These are phyloP conservation scores for Thelonectria discophora DNA, from an alignment of 2,329 filamentous ascomycete genomes.

Conservation along the genomic window DNA sequence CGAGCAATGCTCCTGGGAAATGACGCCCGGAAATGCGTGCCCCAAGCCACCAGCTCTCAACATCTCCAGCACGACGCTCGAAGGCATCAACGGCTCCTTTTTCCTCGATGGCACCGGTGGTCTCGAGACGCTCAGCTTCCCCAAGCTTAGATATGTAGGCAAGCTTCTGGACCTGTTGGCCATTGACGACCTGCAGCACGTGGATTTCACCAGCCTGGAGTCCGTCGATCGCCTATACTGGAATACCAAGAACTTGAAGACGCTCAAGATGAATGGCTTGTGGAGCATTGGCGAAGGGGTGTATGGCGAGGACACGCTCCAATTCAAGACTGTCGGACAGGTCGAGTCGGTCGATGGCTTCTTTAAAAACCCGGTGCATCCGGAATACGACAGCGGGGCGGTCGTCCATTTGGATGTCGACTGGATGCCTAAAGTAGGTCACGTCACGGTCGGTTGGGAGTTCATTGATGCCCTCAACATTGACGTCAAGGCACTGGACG, in stretches of 20 bases:
- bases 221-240: neutral
- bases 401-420: neutral
- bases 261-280: constrained; percentile 5
- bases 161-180: neutral
- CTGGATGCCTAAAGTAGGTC: neutral
- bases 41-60: neutral
- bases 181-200: neutral
- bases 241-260: neutral
- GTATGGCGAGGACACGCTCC: neutral
- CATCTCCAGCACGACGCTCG: constrained; percentile 3
- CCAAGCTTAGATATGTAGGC: neutral
- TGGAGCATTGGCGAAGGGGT: neutral
- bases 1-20: neutral
- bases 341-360: constrained; percentile 7
- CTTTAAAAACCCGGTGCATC: constrained; percentile 4
- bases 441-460: neutral
- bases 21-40: neutral
- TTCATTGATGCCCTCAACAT: neutral
- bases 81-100: neutral
- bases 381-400: neutral
- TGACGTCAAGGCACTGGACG: neutral
- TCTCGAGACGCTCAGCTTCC: neutral
- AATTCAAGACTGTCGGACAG: neutral
- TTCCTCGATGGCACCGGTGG: neutral
- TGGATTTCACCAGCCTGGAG: neutral